Conservation (phyloP, 208 protist genomes). For the Perkinsela sp. region DNA sequence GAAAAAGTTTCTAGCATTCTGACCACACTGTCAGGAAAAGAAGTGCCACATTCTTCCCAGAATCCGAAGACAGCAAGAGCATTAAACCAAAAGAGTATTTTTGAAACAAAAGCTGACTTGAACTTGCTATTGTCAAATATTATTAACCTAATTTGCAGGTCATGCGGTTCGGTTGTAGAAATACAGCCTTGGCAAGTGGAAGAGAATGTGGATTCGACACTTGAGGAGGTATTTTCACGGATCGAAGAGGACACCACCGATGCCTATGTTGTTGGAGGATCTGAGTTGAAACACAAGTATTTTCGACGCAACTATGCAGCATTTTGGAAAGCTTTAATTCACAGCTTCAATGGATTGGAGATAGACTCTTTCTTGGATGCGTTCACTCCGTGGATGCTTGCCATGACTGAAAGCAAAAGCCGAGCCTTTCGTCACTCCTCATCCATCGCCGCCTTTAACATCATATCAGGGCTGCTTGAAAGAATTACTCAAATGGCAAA, state of each 20-base stretch:
- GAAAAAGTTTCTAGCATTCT: too few species aligned
- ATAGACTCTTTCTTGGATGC: slow-evolving; percentile 13
- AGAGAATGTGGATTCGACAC: not conserved
- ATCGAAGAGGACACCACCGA: not conserved
- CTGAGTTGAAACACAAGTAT: not conserved
- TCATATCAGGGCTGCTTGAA: slow-evolving; percentile 35
- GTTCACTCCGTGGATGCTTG: slow-evolving; percentile 32
- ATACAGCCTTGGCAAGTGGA: not conserved
- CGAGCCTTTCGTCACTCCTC: slow-evolving; percentile 49
- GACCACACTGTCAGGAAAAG: too few species aligned
- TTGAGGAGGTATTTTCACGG: not conserved
- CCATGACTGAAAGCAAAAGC: slow-evolving; percentile 59
- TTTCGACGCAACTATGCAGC: not conserved
- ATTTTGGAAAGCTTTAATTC: not conserved
- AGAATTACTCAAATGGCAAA: slow-evolving; percentile 13
- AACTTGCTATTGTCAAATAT: not conserved
- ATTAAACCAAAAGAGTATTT: not conserved
- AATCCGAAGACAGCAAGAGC: too few species aligned
- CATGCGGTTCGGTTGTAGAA: not conserved
- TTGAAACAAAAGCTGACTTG: not conserved
- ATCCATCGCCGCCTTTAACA: slow-evolving; percentile 20
- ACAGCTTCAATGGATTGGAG: not conserved
- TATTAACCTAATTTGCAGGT: not conserved
- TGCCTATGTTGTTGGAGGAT: not conserved
- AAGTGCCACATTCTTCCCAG: too few species aligned